Conservation (phyloP, 129 eudicot species). For the Arctium minus region DNA sequence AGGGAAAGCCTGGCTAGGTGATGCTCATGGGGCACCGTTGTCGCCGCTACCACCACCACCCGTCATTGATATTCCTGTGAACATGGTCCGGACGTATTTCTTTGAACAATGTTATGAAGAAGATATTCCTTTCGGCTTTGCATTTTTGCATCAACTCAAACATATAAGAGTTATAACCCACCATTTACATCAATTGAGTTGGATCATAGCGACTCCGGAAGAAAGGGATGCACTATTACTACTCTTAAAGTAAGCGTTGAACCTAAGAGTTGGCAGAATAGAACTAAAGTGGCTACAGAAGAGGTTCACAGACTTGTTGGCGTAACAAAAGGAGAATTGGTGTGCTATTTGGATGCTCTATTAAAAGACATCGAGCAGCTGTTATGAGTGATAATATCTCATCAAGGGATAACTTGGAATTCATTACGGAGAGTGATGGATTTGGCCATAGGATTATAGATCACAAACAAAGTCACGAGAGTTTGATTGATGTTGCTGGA, state of each 20-base stretch:
- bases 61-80: background rate
- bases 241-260: slow-evolving; percentile 93
- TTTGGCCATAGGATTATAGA: slow-evolving; percentile 92
- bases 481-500: slow-evolving; percentile 80
- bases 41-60: background rate
- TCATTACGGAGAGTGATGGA: slow-evolving; percentile 81
- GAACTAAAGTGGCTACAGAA: slow-evolving; percentile 87
- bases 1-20: background rate
- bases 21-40: background rate
- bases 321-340: slow-evolving; percentile 83
- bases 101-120: slow-evolving; percentile 95
- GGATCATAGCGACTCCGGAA: slow-evolving; percentile 96
- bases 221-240: slow-evolving; percentile 99
- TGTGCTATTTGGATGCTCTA: slow-evolving; percentile 80
- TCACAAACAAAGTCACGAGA: slow-evolving; percentile 91
- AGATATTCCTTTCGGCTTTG: slow-evolving; percentile 91
- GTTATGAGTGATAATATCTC: slow-evolving; percentile 94
- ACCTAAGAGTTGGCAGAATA: slow-evolving; percentile 87
- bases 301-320: slow-evolving; percentile 96
- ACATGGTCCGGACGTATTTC: slow-evolving; percentile 50
- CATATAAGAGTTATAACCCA: slow-evolving; percentile 97
- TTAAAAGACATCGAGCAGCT: slow-evolving; percentile 90
- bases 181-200: slow-evolving; percentile 88
- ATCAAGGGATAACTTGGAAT: slow-evolving; percentile 88
- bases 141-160: slow-evolving; percentile 87